Conservation (phyloP, 2,329 filamentous ascomycete genomes). For the Stagonosporopsis tanaceti region DNA sequence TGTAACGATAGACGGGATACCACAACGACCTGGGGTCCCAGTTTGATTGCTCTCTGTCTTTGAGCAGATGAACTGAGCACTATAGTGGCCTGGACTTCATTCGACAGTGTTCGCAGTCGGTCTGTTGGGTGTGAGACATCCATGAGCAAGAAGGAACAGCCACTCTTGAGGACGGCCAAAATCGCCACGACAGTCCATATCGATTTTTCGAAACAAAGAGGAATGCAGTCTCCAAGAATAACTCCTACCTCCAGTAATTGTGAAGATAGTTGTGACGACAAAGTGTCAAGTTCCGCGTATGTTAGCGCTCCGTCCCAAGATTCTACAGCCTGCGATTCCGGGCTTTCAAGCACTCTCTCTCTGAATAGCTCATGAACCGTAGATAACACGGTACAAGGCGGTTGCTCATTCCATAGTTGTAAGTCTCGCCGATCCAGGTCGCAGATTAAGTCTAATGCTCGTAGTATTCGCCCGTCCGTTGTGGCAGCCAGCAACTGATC, state of each 20-base stretch:
- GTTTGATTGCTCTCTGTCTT: not conserved
- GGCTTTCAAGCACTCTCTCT: not conserved
- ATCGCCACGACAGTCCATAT: not conserved
- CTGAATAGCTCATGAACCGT: not conserved
- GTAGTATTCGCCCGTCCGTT: not conserved
- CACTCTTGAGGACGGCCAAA: not conserved
- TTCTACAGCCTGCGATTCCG: not conserved
- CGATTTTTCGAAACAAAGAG: not conserved
- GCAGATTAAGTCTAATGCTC: constrained; percentile 4
- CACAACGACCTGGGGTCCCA: not conserved
- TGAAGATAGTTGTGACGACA: not conserved
- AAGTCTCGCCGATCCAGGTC: constrained; percentile 2
- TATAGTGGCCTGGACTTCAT: not conserved
- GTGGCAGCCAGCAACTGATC: not conserved
- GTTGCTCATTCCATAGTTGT: constrained; percentile 8
- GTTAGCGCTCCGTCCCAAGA: not conserved
- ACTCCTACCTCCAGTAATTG: not conserved
- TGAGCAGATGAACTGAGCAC: not conserved
- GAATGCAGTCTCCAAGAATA: not conserved
- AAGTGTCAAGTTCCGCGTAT: not conserved
- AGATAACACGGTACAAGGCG: not conserved
- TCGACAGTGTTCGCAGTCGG: not conserved
- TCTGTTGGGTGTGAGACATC: not conserved
- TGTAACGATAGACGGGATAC: too few relatives aligned
- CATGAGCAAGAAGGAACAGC: not conserved